Evolutionary conservation across 345 rosid species (phyloP), one percentile per base, ranked within the genome.

Genomic region (Linum lewisii): DNA sequence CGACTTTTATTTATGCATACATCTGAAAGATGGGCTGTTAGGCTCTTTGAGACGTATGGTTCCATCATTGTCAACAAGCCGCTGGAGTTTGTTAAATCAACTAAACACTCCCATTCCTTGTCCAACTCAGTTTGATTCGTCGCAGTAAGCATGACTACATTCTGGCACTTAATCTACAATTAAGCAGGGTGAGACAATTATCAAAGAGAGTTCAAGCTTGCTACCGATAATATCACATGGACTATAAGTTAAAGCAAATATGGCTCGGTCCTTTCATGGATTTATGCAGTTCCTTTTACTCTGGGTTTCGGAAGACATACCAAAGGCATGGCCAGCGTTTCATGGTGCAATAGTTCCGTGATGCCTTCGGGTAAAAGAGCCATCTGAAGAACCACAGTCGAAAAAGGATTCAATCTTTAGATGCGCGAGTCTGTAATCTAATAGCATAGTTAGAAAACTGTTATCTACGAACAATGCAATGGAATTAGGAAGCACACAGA

Each of bases 281-380:
- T 36, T 16, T 47, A 25, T 50, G 9, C 25, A 22, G 51, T 49
- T 24, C 25, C n/a, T n/a, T n/a, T n/a, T n/a, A n/a, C n/a, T 15
- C 49, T 25, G 21, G 21, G 70, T 54, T 62, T 58, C 66, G 26
- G 52, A 58, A 65, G n/a, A 72, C 74, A 51, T 78, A 93, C 99
- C 92, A 89, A 65, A 69, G 99, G 99, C 51, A 93, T 81, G 13
- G 78, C 67, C 70, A 89, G 85, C 81, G 77, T 81, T 67, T 89
- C 88, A 67, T 89, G 94, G 75, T 87, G 97, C 76, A 93, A 68
- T 57, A 93, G 69, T 72, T 89, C 97, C 18, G 99, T 89, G 61
- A 87, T 84, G 56, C 95, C 95, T 79, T 89, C 99, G 0, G 99
- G 99, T 77, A 93, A 75, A 75, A 82, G 82, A 67, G 95, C 97